Evolutionary conservation across 345 rosid genomes (phyloP), one percentile per base, ranked within the genome.

Genomic region (Salix brachista): DNA sequence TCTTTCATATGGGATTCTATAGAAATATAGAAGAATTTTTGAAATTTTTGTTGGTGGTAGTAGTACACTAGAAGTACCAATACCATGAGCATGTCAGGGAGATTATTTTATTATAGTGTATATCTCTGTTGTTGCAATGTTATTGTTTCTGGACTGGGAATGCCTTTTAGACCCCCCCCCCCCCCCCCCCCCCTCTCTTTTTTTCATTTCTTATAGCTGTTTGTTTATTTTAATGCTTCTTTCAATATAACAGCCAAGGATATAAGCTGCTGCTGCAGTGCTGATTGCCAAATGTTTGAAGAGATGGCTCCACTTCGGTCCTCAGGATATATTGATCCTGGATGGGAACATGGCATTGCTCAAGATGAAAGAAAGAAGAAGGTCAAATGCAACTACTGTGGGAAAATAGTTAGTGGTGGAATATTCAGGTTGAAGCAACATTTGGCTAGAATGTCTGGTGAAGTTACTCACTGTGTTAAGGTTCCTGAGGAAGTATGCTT

Each of bases 261-360:
- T 78, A 64, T 76, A 73, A 74, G 72, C 25, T 71, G 2, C 50
- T 74, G 71, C 46, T 69, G 70, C 69, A 65, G 76, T 48, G 72
- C 58, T 69, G 14, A 66, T 50, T 62, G 67, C 37, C 70, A 14
- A 74, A 84, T 85, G 87, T 84, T 88, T 81, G 88, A 80, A 84
- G 80, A 50, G 76, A 90, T 89, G 97, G 86, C 88, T 39, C 94
- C 93, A 80, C 82, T 79, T 80, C 88, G 92, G 67, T 80, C 91
- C 26, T 61, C 74, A 11, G 91, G 90, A 73, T 85, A 72, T 67
- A 90, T 89, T 70, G 91, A 90, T 76, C 97, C 92, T 25, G 94
- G 93, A 78, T 92, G 97, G 97, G 94, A 92, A 84, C 94, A 90
- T 69, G 97, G 94, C 28, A 83, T 86, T 80, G 91, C 97, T 68